Evolutionary conservation across 1,284 basidiomycete genomes (phyloP).

Genomic region (Phlebopus sp.): DNA sequence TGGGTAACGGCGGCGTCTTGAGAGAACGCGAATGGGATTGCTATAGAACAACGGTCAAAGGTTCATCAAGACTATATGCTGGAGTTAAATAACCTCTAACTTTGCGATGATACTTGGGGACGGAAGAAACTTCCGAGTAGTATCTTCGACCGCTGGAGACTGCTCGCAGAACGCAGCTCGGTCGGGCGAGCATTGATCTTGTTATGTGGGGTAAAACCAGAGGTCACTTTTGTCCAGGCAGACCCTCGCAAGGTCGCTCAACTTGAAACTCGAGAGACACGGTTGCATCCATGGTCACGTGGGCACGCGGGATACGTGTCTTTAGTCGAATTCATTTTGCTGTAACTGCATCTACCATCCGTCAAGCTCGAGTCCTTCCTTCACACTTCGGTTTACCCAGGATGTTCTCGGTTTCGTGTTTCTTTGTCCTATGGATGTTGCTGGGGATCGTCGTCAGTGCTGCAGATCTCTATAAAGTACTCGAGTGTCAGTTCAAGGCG

Average conservation of each 20-base stretch:
- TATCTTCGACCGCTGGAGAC: slow-evolving; percentile 1
- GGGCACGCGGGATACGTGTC: slow-evolving; percentile 31
- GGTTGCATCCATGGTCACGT: slow-evolving; percentile 20
- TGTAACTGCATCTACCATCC: not conserved
- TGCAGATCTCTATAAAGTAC: slow-evolving; percentile 71
- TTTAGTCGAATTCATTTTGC: no score
- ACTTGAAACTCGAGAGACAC: not conserved
- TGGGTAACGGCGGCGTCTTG: slow-evolving; percentile 33
- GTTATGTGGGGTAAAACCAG: not conserved
- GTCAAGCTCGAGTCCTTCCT: not conserved
- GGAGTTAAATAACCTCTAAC: slow-evolving; percentile 39
- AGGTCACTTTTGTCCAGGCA: not conserved
- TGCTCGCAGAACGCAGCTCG: not conserved
- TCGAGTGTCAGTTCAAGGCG: slow-evolving; percentile 62
- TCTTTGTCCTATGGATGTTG: slow-evolving; percentile 41
- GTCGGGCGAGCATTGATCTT: slow-evolving; percentile 19
- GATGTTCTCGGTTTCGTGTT: slow-evolving; percentile 31
- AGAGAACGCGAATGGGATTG: slow-evolving; percentile 38
- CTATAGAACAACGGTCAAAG: slow-evolving; percentile 25
- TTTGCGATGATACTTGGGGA: slow-evolving; percentile 36
- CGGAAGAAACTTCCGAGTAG: slow-evolving; percentile 13
- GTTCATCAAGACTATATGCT: not conserved
- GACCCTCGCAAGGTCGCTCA: no score
- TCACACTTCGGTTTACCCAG: not conserved
- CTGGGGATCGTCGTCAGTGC: slow-evolving; percentile 51